These are phyloP conservation scores for Apiospora hydei DNA, from an alignment of 2,329 filamentous ascomycete genomes.

Conservation along the genomic window DNA sequence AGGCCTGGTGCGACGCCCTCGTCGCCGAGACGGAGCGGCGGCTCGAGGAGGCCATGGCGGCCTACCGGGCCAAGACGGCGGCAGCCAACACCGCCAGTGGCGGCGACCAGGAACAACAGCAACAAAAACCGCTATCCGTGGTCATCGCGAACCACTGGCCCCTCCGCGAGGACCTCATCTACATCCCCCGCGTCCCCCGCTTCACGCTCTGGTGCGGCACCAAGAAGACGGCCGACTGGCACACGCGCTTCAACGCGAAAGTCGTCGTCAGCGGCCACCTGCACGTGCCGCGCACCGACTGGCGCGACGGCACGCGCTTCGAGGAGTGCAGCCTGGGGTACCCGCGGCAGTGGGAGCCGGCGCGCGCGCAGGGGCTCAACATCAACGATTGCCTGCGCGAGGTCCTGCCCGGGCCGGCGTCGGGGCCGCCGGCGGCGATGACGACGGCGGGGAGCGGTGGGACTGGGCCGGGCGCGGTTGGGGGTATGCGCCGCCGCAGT, in stretches of 20 bases:
- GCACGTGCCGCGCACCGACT: constrained; percentile 48
- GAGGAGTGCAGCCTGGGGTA: constrained; percentile 49
- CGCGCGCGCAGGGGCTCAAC: constrained; percentile 38
- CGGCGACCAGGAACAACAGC: no score
- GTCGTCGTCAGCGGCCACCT: constrained; percentile 47
- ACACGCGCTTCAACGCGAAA: constrained; percentile 43
- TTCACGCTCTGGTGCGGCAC: constrained; percentile 50
- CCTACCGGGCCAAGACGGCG: not conserved
- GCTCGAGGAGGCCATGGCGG: constrained; percentile 37
- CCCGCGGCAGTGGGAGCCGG: constrained; percentile 46
- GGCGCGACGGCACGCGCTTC: constrained; percentile 46
- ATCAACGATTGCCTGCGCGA: constrained; percentile 46
- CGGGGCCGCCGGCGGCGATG: constrained; percentile 27
- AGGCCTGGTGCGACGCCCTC: constrained; percentile 44
- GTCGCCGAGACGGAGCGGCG: constrained; percentile 38
- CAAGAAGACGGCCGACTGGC: constrained; percentile 45
- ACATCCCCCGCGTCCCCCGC: constrained; percentile 44
- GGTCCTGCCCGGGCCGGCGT: constrained; percentile 40
- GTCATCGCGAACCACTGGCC: constrained; percentile 49
- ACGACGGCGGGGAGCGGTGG: constrained; percentile 37
- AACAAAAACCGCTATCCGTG: constrained; percentile 33
- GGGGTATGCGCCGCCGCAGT: constrained; percentile 14
- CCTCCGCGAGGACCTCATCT: constrained; percentile 45
- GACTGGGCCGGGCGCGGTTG: constrained; percentile 21
- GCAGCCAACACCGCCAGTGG: no score